A percentile compares a stretch with the other conserved stretches of the same genome.
Conservation (phyloP, 768 basidiomycete species). For the Mycena maculata region DNA sequence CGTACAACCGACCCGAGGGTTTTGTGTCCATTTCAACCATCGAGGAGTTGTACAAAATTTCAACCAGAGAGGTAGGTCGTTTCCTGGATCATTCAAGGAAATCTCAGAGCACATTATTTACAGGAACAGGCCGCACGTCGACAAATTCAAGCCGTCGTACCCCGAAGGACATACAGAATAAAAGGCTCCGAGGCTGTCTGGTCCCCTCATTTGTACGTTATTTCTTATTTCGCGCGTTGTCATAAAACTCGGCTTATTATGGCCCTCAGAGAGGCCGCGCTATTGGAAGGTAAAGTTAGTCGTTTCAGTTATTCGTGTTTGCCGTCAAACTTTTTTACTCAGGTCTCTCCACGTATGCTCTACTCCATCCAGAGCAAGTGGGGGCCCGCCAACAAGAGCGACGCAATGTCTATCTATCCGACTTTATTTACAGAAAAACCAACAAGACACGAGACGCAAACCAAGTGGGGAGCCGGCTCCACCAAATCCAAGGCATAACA, state of each 20-base stretch:
- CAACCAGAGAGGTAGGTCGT: no score
- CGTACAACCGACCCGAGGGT: no score
- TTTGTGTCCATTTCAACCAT: conserved; percentile 7
- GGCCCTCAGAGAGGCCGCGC: conserved; percentile 6
- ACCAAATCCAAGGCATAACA: conserved; percentile 7
- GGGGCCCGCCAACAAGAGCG: background rate
- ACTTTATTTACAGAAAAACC: background rate
- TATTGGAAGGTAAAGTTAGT: background rate
- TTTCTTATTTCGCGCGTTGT: no score
- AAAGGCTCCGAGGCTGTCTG: conserved; percentile 9
- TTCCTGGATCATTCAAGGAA: background rate
- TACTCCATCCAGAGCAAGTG: background rate
- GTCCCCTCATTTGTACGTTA: background rate
- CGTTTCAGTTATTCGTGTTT: background rate
- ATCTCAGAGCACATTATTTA: no score
- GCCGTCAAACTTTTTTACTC: background rate
- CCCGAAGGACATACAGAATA: conserved; percentile 1
- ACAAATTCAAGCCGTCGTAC: background rate
- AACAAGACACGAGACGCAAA: conserved; percentile 3
- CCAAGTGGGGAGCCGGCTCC: conserved; percentile 25
- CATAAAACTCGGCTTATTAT: background rate
- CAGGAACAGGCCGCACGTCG: background rate
- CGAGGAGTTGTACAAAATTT: background rate
- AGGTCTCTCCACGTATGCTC: background rate
- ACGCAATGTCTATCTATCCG: conserved; percentile 1